Evolutionary conservation across 2,329 filamentous ascomycete genomes (phyloP), one percentile per base, ranked within the genome.

Genomic region (Exophiala dermatitidis): DNA sequence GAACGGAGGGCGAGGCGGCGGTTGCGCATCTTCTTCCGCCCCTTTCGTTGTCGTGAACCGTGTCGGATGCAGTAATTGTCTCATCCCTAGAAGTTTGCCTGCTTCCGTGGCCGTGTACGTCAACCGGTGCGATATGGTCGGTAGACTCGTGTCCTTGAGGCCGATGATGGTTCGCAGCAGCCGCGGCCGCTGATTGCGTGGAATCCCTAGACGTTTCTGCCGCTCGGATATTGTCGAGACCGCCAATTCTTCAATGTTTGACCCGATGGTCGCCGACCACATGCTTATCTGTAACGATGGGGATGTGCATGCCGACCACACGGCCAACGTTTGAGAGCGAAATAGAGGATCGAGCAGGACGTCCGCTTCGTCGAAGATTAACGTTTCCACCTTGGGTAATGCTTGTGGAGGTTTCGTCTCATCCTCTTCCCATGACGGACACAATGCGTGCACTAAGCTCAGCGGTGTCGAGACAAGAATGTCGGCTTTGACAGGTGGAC

Each of bases 241-340:
- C 44, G 88, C 80, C 5, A 96, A 75, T 19, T 83, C 77, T 72
- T 98, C 93, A 40, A 97, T 87, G 62, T 85, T 93, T 10, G 91
- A 95, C 2, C 88, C 89, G 84, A 98, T 96, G 0, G 93, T 98
- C 9, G 93, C 93, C 9, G 93, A 97, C 90, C 91, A 98, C 56
- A 95, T 83, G 6, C 86, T 88, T 2, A 89, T 77, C 28, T 83
- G 80, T 5, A 97, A 74, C n/a, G 77, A 71, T 2, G 81, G 75
- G 61, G 84, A 83, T 2, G 76, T 82, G 68, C 91, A 91, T 2
- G 86, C 81, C 40, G 81, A 80, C 90, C 90, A 96, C 58, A 97
- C 84, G 3, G 80, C 79, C 36, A 94, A 75, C 0, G 90, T 96
- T 68, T 96, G 90, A 26, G 93, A 86, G 53, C 87, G 81, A 74